Conservation (phyloP, 2,329 filamentous ascomycete species). For the Seiridium unicorne region DNA sequence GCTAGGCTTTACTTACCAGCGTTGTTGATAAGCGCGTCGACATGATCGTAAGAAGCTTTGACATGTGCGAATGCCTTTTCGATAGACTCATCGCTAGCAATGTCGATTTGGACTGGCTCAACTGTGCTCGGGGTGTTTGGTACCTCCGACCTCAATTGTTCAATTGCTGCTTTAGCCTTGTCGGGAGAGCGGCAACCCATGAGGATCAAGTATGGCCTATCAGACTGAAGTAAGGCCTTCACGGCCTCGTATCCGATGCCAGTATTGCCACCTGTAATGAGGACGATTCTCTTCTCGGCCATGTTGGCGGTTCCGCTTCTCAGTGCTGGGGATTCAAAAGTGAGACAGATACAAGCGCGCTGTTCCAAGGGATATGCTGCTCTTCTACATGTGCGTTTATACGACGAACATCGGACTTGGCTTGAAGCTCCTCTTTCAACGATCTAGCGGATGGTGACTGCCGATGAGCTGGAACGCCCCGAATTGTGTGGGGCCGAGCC, state of each 20-base stretch:
- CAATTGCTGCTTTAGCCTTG: constrained; percentile 49
- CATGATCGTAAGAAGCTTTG: constrained; percentile 34
- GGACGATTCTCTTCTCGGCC: constrained; percentile 31
- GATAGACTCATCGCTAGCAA: constrained; percentile 53
- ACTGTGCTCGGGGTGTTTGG: constrained; percentile 39
- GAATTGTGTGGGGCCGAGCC: too few relatives aligned
- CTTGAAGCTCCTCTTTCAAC: too few relatives aligned
- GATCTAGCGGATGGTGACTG: too few relatives aligned
- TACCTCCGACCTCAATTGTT: constrained; percentile 36
- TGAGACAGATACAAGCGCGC: too few relatives aligned
- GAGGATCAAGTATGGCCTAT: constrained; percentile 48
- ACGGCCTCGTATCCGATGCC: constrained; percentile 60
- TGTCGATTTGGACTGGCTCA: constrained; percentile 48
- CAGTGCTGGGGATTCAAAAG: too few relatives aligned
- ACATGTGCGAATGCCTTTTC: constrained; percentile 41
- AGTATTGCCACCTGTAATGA: constrained; percentile 62
- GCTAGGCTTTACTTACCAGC: constrained; percentile 35
- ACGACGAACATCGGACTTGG: too few relatives aligned
- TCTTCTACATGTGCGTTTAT: too few relatives aligned
- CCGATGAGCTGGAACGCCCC: too few relatives aligned
- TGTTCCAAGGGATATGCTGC: too few relatives aligned
- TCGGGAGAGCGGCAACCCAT: constrained; percentile 50
- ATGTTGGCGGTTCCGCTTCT: background rate
- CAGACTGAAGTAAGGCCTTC: constrained; percentile 49
- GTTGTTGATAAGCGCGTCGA: constrained; percentile 59